A percentile compares a stretch with the other conserved stretches of the same genome.
Evolutionary conservation across 1,284 basidiomycete species (phyloP).

Genomic region (Ceratobasidium sp.): DNA sequence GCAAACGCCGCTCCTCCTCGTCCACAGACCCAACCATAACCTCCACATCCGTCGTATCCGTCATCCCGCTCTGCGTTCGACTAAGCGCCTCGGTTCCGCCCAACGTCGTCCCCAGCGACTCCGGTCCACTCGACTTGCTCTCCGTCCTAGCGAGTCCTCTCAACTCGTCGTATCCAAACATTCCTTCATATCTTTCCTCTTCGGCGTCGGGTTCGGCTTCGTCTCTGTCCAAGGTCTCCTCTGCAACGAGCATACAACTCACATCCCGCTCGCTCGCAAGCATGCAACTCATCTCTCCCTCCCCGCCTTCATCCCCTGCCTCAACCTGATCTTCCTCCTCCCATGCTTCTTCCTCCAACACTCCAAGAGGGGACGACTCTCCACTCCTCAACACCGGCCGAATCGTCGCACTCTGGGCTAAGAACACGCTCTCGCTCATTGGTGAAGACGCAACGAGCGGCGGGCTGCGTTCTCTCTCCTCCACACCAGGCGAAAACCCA

Average conservation of each 20-base stretch:
- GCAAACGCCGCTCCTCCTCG: constrained; percentile 5
- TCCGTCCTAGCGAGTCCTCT: constrained; percentile 13
- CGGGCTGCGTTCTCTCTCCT: background rate
- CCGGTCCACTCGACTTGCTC: constrained; percentile 12
- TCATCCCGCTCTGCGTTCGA: constrained; percentile 10
- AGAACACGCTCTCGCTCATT: constrained; percentile 18
- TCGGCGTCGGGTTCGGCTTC: background rate
- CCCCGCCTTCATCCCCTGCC: background rate
- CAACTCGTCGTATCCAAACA: background rate
- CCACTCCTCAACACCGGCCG: constrained; percentile 24
- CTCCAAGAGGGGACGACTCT: constrained; percentile 23
- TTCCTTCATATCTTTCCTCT: background rate
- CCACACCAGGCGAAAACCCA: background rate
- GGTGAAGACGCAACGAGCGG: constrained; percentile 27
- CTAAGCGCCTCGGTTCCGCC: constrained; percentile 27
- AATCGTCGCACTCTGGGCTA: constrained; percentile 35
- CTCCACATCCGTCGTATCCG: constrained; percentile 34
- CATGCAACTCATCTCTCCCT: constrained; percentile 26
- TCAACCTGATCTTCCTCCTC: constrained; percentile 3
- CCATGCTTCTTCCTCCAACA: constrained; percentile 20
- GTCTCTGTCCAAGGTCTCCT: background rate
- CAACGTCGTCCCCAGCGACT: constrained; percentile 25
- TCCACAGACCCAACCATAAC: background rate
- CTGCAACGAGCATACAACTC: constrained; percentile 17
- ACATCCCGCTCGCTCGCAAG: constrained; percentile 30